Evolutionary conservation across 192 early-diverging fungal genomes (phyloP), one percentile per base, ranked within the genome.

Genomic region (Spizellomyces punctatus): DNA sequence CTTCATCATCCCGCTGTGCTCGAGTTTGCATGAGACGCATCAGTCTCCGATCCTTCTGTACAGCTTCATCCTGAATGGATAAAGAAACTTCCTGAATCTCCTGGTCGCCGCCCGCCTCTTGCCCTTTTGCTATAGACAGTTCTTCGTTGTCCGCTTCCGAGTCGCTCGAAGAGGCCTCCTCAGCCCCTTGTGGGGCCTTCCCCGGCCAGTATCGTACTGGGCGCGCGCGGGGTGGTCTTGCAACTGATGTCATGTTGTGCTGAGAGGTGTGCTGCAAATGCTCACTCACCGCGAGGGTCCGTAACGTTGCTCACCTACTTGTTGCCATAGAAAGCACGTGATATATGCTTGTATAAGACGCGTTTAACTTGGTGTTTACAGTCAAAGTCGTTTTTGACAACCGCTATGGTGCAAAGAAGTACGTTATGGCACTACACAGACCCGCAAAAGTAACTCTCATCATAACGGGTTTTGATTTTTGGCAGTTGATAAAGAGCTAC

Each of bases 131-230:
- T 36, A 36, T 36, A 3, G 27, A 36, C 27, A 36, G 27, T 12
- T 66, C 52, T 19, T 67, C 60, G 22, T 67, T 60, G 4, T 72
- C 69, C 12, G 57, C 27, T 19, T 78, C 76, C 5, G 67, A 71
- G 62, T 77, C 75, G 66, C 50, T 10, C 14, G 42, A 44, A 9
- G 10, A 49, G 6, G 47, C 47, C 49, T 44, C 67, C 42, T 43
- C 69, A 36, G 27, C 27, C n/a, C 55, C 71, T 10, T 46, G 21
- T 21, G 70, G 78, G 1, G 75, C 81, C 45, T 75, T 80, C 4
- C 81, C 81, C 5, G 81, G 78, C 81, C 81, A 82, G 72, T 82
- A 82, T 7, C 81, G 81, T 9, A 77, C 78, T 12, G 78, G 72
- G 3, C 27, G 27, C 50, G 14, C 17, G 4, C 50, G 12, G 50